phyloP scores from a whole-genome alignment of 305 asterid species.

The Fraxinus ornus region DNA sequence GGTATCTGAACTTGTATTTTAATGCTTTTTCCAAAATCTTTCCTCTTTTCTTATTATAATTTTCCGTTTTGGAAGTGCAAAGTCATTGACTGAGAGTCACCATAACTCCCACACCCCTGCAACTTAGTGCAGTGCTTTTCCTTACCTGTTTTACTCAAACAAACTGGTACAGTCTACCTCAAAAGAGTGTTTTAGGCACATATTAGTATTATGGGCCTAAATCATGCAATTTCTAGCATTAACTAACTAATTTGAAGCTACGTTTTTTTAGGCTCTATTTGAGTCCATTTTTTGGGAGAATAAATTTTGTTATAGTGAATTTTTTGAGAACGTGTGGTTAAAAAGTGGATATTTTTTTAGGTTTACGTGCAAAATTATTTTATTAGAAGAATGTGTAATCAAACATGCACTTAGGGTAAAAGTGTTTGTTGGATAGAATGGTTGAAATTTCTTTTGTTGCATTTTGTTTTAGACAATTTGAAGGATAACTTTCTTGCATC shows the following conservation, averaged over 20 bases:
- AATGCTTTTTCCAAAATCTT: not conserved
- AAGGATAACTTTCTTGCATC: not conserved
- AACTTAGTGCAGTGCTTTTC: not conserved
- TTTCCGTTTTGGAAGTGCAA: not conserved
- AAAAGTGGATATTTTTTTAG: no score
- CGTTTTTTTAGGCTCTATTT: not conserved
- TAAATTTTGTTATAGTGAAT: no score
- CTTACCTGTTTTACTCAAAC: not conserved
- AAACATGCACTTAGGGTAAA: not conserved
- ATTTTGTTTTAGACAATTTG: not conserved
- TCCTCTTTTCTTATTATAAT: not conserved
- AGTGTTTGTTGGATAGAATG: not conserved
- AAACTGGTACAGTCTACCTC: not conserved
- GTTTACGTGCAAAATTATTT: no score
- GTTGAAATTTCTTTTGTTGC: not conserved
- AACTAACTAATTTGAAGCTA: not conserved
- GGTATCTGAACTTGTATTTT: not conserved
- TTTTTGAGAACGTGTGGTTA: no score
- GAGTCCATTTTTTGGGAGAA: no score
- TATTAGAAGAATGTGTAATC: no score
- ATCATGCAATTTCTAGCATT: not conserved
- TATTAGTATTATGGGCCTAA: not conserved
- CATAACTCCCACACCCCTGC: not conserved
- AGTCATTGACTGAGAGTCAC: not conserved
- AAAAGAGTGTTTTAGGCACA: not conserved